Base-by-base conservation (phyloP, 169 alveolate genomes). In the Plasmodium berghei region DNA sequence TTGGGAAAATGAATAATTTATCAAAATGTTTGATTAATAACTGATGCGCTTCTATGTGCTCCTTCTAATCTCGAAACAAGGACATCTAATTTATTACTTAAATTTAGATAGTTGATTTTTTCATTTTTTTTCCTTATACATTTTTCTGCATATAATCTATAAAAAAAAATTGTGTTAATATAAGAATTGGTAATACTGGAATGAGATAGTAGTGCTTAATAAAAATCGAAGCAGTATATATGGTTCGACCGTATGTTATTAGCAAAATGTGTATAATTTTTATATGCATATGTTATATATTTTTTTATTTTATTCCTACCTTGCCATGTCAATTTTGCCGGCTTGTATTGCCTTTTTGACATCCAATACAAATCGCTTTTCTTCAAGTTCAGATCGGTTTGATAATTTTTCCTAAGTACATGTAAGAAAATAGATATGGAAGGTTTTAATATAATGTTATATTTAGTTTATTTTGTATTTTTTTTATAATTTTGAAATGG, bases 311-410 rank as follows among this genome's bases (percentile, higher is more conserved):
- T 42, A 42, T n/a, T 16, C 72, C 62, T 1, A 75, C 89, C 89
- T 75, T 24, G 89, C 89, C 34, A 75, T 63, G 56, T 75, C 89
- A 56, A 75, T 75, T 59, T 75, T 75, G 20, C 89, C 89, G 24
- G 89, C 74, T 67, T 75, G 89, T 75, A 75, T 75, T 12, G 89
- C 89, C 26, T 75, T 75, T 40, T 75, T 75, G 24, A 75, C 89
- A 63, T 75, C 89, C 48, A 34, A 6, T 63, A 75, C 46, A 20
- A 75, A 58, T 18, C 66, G 63, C 24, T 75, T 75, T 52, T 75
- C 89, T 75, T 75, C 89, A 49, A 75, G 18, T 62, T 75, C 89
- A 22, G 89, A 75, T 24, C 89, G 48, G 46, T 52, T 63, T 48
- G 89, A 75, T 63, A 75, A 75, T 75, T 75, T 75, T 75, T 75